Evolutionary conservation across 1,284 basidiomycete species (phyloP), one percentile per base, ranked within the genome.

Genomic region (Bondarzewia mesenterica): DNA sequence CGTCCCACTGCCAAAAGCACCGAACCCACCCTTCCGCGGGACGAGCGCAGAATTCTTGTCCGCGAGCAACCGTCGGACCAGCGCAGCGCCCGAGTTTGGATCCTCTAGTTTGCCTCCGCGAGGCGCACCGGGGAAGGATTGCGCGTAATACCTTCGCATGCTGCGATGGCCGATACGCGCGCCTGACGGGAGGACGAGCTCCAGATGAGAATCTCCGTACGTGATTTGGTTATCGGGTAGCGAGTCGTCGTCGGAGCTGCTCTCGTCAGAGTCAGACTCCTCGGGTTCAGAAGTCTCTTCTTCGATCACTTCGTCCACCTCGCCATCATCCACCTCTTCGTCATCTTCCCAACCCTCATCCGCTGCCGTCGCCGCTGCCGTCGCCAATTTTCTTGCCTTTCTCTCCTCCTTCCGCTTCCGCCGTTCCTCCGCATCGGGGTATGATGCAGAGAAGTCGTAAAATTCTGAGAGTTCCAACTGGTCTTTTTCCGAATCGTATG

Each of bases 151-250:
- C 29, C 88, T 78, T 43, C 78, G 78, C 71, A 98, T 79, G 37
- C 82, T 82, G 32, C 94, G 84, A 61, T 99, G 96, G 0, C 94
- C 94, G 54, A 99, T 85, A 7, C 91, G 82, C 8, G 84, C 80
- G 37, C 96, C 96, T 0, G 93, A 95, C 0, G 96, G 93, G 5
- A 99, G 77, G 5, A 96, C 86, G n/a, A 99, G 84, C 57, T 98
- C 95, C 58, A 86, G 83, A 35, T 83, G 70, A 2, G 84, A 80
- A 60, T 90, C 86, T 29, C 86, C 88, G 53, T 85, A 86, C 0
- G 80, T 74, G 49, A 89, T 68, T 47, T 77, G 70, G 58, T 70
- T 73, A 15, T 77, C 75, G 0, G 71, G 71, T 5, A 77, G 58
- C n/a, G 66, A 71, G 23, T 77, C 76, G 15, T 64, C 63, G 21